Base-by-base conservation (phyloP, 139 green algal genomes). In the Micromonas commoda region DNA sequence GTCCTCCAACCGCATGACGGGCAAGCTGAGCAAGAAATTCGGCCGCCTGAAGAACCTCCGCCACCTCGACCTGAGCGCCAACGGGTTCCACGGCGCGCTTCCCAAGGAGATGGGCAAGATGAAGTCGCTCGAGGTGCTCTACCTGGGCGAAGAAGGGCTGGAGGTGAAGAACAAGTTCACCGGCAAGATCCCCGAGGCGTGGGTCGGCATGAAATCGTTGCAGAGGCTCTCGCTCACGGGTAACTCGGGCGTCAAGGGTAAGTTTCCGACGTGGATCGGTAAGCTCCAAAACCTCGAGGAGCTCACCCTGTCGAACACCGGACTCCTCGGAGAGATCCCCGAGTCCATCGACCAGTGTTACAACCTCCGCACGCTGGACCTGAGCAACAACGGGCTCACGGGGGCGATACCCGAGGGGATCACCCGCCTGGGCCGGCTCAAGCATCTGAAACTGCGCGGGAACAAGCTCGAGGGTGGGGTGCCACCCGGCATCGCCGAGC, bases 21-120 rank as follows among this genome's bases (percentile, higher is more conserved):
- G 39, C 5, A 3, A 26, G 3, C 69, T 76, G 3, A 34, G 24
- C 9, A 29, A 61, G 4, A 32, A 64, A 3, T 24, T 76, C 3
- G 69, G 33, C 4, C 6, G 9, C 4, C 34, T 76, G 23, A 19
- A n/a, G 23, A 32, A 78, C 24, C 37, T 78, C n/a, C 39, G 45
- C 2, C 31, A 68, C 28, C n/a, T 78, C 26, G 71, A 78, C 53
- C 53, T 78, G n/a, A 52, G 23, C 45, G 71, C 53, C 13, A 78
- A 78, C n/a, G 45, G 5, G 21, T 23, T 78, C 23, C 23, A 4
- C 71, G 71, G 71, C 3, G 3, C 71, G 45, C 51, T 78, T 1
- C 71, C 71, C 2, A 32, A 51, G 20, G 16, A 29, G 39, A 29
- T 78, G 26, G 71, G 71, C 39, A 66, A 26, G 23, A 24, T 78